phyloP scores from a whole-genome alignment of 768 basidiomycete species.

The Auriscalpium orientale region DNA sequence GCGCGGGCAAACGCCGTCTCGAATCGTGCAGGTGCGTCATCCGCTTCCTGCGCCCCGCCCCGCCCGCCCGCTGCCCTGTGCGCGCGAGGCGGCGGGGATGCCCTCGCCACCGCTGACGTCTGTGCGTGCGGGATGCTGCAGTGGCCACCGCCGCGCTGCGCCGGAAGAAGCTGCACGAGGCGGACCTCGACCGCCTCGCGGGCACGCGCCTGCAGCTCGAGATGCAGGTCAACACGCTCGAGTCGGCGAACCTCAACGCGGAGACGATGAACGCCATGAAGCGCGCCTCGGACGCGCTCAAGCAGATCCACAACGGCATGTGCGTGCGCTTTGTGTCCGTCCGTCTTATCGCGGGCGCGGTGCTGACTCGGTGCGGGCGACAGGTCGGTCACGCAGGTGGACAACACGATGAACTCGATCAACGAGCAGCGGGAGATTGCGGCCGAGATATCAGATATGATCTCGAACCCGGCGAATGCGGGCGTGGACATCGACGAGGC shows the following conservation, averaged over 20 bases:
- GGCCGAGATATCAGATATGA: conserved; percentile 84
- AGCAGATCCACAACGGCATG: conserved; percentile 85
- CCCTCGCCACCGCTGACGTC: background rate
- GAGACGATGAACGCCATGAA: conserved; percentile 98
- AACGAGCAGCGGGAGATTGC: conserved; percentile 89
- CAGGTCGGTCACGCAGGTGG: conserved; percentile 85
- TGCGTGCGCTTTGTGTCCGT: conserved; percentile 34
- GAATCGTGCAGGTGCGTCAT: conserved; percentile 82
- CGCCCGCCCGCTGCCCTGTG: background rate
- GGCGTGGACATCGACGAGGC: conserved; percentile 69
- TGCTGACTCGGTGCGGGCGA: background rate
- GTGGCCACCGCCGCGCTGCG: conserved; percentile 86
- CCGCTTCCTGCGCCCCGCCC: background rate
- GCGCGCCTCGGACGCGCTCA: conserved; percentile 85
- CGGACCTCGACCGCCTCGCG: conserved; percentile 77
- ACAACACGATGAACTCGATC: conserved; percentile 79
- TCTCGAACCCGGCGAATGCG: conserved; percentile 61
- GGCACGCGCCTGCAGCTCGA: conserved; percentile 88
- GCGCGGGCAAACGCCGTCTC: conserved; percentile 88
- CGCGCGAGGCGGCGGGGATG: background rate
- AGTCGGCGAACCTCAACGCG: conserved; percentile 94
- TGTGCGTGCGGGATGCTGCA: conserved; percentile 24
- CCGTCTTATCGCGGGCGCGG: background rate
- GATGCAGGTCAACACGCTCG: conserved; percentile 93
- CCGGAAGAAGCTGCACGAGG: conserved; percentile 87